Base-by-base conservation (phyloP, 2,329 filamentous ascomycete species). In the Orbilia blumenaviensis region DNA sequence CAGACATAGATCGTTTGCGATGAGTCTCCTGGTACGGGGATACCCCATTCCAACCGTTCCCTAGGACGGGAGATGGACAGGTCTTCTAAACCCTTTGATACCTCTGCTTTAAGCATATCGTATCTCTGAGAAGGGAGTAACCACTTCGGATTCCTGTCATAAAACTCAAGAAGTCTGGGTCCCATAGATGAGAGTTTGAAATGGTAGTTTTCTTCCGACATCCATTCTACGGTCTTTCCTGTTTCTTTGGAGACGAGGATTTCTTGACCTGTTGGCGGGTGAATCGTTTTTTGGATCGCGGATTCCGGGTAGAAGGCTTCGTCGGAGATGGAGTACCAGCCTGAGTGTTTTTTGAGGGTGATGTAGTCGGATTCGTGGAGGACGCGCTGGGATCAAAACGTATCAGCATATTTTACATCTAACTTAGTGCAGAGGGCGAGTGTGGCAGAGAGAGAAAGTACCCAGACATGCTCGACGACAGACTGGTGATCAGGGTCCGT, bases 311-410 rank as follows among this genome's bases (percentile, higher is more conserved):
- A 98, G 83, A 96, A 99, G 41, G 94, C 94, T 86, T 99, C 95
- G 82, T 99, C 95, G 82, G 92, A 93, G 64, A 99, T 91, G 67
- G 92, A 95, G 83, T 99, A 99, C 95, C 95, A 99, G 1, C 95
- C 95, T 81, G 93, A 89, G 80, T 98, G 95, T 79, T 91, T 92
- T 9, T 89, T 89, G 80, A 91, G 89, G 83, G 97, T 97, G 64
- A 98, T 90, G 76, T 91, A 90, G 7, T 91, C 91, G 52, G 87
- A 86, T 66, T 93, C 89, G 80, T 90, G 87, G 73, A 99, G 85
- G 82, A 93, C 86, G 78, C 88, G 86, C 77, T 78, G 36, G 10
- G 34, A 5, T 25, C 41, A 29, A 10, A 10, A 50, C 16, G 1
- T 21, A 44, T 48, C 36, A 34, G 29, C 6, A 10, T 48, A 32